Base-by-base conservation (phyloP, 257 asterid genomes). In the Solanum pennellii region DNA sequence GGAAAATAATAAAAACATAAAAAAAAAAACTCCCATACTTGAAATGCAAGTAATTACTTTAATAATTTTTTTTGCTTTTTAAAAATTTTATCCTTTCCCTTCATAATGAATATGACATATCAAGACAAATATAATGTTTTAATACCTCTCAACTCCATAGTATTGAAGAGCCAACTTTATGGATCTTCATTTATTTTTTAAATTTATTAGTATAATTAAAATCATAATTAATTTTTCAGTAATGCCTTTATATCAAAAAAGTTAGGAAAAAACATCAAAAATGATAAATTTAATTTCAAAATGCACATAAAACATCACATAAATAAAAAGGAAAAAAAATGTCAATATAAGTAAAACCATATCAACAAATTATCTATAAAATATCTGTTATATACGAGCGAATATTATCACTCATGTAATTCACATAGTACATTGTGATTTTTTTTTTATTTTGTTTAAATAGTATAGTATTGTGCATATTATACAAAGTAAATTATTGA, bases 41-140 rank as follows among this genome's bases (percentile, higher is more conserved):
- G 85, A 80, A 80, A 49, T 80, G 85, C 85, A 80, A 80, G 85
- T 80, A 47, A 80, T 80, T 80, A 80, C 85, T 80, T 80, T 80
- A 49, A 47, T 80, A 20, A 47, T 10, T 80, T 80, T 80, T 23
- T 29, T 80, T 45, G 42, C 69, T 80, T 49, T 80, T 27, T 0
- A 27, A 80, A 31, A 27, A 9, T 9, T 47, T 80, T 80, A 31
- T 47, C 44, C 44, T 11, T 80, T 45, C 39, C 68, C 33, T 27
- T n/a, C 12, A 18, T 80, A 16, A 47, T 15, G 29, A 80, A 79
- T 45, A 79, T 27, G 66, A 45, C 66, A 79, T 14, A 3, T 79
- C 25, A 45, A 29, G 7, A 80, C 11, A 47, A 29, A 80, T 27
- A 47, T 45, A 25, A 27, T 15, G 8, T 18, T 42, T 12, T 76